Conservation (phyloP, 1,284 basidiomycete genomes). For the Trichosporon asahii region DNA sequence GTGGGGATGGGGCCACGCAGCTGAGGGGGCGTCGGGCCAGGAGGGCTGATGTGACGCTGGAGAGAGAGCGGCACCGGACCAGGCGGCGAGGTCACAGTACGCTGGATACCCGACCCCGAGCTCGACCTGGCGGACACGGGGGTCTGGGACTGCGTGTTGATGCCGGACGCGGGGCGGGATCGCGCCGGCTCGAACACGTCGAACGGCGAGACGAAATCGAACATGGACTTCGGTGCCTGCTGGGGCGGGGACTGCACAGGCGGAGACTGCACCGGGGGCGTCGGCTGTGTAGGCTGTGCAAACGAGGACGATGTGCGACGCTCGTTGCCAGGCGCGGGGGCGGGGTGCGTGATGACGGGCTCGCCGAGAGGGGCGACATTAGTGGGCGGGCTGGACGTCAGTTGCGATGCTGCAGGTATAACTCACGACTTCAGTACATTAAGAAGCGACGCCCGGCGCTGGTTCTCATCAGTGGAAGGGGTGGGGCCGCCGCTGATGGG, state of each 20-base stretch:
- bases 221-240: slow-evolving; percentile 30
- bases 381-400: neutral
- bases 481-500: slow-evolving; percentile 13
- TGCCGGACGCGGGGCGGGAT: slow-evolving; percentile 2
- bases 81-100: slow-evolving; percentile 4
- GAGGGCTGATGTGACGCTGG: slow-evolving; percentile 6
- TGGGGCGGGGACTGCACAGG: neutral
- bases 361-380: slow-evolving; percentile 8
- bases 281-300: neutral
- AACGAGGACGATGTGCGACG: neutral
- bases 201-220: slow-evolving; percentile 49
- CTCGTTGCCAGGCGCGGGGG: neutral
- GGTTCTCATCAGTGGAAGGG: slow-evolving; percentile 2
- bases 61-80: neutral
- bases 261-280: neutral
- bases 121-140: neutral
- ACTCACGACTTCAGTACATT: slow-evolving; percentile 20
- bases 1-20: neutral
- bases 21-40: neutral
- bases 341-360: slow-evolving; percentile 21
- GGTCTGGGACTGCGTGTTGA: neutral
- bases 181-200: slow-evolving; percentile 39
- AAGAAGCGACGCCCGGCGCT: slow-evolving; percentile 17
- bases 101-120: neutral
- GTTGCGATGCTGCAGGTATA: neutral